Percentiles rank a stretch among this genome's conserved stretches.
phyloP scores from a whole-genome alignment of 441 rosid species.

The Pelargonium cotyledonis region DNA sequence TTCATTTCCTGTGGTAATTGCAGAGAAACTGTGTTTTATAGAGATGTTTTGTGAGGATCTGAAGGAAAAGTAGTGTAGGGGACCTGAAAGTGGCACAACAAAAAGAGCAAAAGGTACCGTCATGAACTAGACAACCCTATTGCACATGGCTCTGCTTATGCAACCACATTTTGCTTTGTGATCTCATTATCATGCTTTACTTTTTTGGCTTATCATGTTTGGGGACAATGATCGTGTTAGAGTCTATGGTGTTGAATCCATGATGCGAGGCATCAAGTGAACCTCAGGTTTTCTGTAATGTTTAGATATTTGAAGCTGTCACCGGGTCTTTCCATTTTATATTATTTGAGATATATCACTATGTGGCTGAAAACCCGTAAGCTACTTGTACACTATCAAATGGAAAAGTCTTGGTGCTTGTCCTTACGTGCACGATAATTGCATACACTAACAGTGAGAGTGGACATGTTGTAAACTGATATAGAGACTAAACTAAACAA shows the following conservation, averaged over 20 bases:
- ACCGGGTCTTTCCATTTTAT: too few relatives aligned
- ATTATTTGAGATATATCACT: background rate
- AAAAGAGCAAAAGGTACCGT: constrained; percentile 6
- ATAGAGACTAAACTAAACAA: too few relatives aligned
- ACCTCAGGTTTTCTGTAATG: background rate
- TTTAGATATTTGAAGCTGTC: too few relatives aligned
- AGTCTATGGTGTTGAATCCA: constrained; percentile 3
- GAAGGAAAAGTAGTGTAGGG: constrained; percentile 4
- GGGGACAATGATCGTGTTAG: background rate
- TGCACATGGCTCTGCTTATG: constrained; percentile 2
- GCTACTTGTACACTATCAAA: too few relatives aligned
- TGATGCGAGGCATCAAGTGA: background rate
- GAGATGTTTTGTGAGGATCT: background rate
- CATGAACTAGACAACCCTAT: constrained; percentile 2
- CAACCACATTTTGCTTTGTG: background rate
- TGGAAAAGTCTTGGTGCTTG: too few relatives aligned
- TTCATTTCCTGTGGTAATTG: too few relatives aligned
- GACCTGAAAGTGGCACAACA: background rate
- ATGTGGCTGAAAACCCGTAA: background rate
- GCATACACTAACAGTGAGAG: too few relatives aligned
- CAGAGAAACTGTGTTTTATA: background rate
- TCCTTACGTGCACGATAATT: too few relatives aligned
- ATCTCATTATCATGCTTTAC: constrained; percentile 6
- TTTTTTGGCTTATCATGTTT: constrained; percentile 2
- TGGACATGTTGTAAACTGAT: too few relatives aligned